Evolutionary conservation across 176 grass and related monocot genomes (phyloP), one percentile per base, ranked within the genome.

Genomic region (Phoenix roebelenii): DNA sequence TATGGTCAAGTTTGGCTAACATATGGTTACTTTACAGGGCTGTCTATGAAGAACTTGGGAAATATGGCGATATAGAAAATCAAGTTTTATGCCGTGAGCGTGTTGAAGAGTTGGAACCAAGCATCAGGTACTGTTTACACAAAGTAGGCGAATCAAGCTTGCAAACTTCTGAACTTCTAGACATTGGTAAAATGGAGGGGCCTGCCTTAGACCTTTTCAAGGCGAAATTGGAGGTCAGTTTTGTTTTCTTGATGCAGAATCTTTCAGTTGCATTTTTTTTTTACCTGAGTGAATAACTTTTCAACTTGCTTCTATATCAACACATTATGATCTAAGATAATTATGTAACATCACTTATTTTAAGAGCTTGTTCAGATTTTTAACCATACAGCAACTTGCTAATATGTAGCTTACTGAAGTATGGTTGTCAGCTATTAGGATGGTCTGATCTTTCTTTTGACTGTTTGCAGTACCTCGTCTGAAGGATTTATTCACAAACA

Each of bases 21-120:
- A 17, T 69, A 7, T 25, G 52, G 52, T 56, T 67, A 20, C 24
- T 53, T 30, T 58, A 56, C 29, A 97, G 92, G 75, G 81, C 92
- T 75, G 76, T 91, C 55, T 97, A 97, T 64, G 92, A 97, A 53
- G 83, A 97, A 66, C 80, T 97, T 62, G 84, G 87, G 59, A 97
- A 91, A 54, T 91, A 97, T 73, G 92, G 92, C 19, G 83, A 68
- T 58, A 83, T 91, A 85, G 92, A 97, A 80, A 91, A 91, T 79
- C 87, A 97, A 78, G 83, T 97, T 74, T 63, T 97, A 63, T 97
- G 92, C 24, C 83, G 78, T 66, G 84, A 97, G 57, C 77, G 92
- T 55, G 85, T 97, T 60, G 87, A 97, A 57, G 92, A 97, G 72
- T 75, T 97, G 70, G 87, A 97, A 61, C 92, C 92, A 62, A 97